Evolutionary conservation across 495 filamentous ascomycete genomes (phyloP), one percentile per base, ranked within the genome.

Genomic region (Viridothelium virens): DNA sequence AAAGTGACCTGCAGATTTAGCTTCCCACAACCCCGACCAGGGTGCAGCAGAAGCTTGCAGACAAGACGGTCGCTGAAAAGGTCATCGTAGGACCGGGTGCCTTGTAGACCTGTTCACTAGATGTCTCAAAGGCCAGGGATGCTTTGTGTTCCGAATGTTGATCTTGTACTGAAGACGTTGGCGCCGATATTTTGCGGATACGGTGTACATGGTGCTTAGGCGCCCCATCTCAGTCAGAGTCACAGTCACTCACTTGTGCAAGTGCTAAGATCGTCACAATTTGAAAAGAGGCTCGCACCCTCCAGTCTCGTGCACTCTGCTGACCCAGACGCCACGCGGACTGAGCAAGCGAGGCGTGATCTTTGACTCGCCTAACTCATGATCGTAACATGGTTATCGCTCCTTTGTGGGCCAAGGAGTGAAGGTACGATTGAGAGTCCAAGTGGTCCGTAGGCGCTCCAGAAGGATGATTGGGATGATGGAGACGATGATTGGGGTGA

Each of bases 221-320:
- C 53, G 53, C 53, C 53, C 53, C 18, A 31, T 59, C 18, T 59
- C 53, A 59, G 53, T 59, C 53, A 59, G 53, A 11, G 48, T 53
- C 48, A 53, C 25, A 44, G 14, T 44, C 41, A 44, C 41, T 14
- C 41, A 44, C 41, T 7, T 14, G 14, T 14, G 41, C 41, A 44
- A 18, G 10, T 31, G 7, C 31, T 59, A 31, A 9, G 5, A n/a
- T 53, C 12, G 48, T 53, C 11, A 44, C 53, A 59, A 59, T 59
- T 18, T 59, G 18, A 34, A 9, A 59, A 59, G 53, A 25, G 25
- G 25, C 25, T 25, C 25, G 25, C 25, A 25, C 25, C 25, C 25
- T 25, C 25, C 0, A 25, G 25, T 25, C 25, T 25, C 25, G 25
- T 25, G 25, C 25, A 25, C 25, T 44, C 14, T 44, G 41, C 41